phyloP scores from a whole-genome alignment of 768 basidiomycete genomes.

The Boletus pseudopeckii region DNA sequence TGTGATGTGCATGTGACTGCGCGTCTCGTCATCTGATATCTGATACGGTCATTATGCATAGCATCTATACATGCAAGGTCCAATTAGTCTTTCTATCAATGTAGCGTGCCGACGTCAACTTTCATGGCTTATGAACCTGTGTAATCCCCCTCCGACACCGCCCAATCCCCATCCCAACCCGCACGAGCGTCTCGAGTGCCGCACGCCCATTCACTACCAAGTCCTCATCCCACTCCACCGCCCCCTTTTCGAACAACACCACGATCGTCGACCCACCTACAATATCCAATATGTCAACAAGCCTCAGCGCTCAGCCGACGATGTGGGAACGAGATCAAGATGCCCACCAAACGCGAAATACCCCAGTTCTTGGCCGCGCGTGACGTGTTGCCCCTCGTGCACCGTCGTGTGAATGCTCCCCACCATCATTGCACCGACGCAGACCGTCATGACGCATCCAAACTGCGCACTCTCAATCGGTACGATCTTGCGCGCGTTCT shows the following conservation, averaged over 20 bases:
- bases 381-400: constrained; percentile 75
- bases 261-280: constrained; percentile 91
- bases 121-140: constrained; percentile 1
- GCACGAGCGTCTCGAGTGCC: constrained; percentile 85
- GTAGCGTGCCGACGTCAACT: background rate
- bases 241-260: constrained; percentile 80
- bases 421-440: constrained; percentile 94
- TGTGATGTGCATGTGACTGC: too few relatives aligned
- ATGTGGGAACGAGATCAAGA: constrained; percentile 1
- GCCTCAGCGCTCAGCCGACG: background rate
- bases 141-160: constrained; percentile 19
- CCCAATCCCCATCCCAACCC: constrained; percentile 86
- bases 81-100: background rate
- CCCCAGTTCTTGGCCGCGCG: constrained; percentile 86
- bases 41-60: too few relatives aligned
- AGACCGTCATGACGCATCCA: constrained; percentile 89
- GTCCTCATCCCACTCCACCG: constrained; percentile 90
- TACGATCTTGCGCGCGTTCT: constrained; percentile 90
- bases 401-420: constrained; percentile 87
- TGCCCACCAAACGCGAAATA: constrained; percentile 90
- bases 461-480: constrained; percentile 88
- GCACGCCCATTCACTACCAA: constrained; percentile 79
- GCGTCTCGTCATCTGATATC: background rate
- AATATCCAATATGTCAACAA: background rate
- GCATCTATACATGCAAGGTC: background rate